Percentiles rank a stretch among this genome's conserved stretches.
Evolutionary conservation across 2,329 filamentous ascomycete genomes (phyloP).

Genomic region (Monilinia fructicola): DNA sequence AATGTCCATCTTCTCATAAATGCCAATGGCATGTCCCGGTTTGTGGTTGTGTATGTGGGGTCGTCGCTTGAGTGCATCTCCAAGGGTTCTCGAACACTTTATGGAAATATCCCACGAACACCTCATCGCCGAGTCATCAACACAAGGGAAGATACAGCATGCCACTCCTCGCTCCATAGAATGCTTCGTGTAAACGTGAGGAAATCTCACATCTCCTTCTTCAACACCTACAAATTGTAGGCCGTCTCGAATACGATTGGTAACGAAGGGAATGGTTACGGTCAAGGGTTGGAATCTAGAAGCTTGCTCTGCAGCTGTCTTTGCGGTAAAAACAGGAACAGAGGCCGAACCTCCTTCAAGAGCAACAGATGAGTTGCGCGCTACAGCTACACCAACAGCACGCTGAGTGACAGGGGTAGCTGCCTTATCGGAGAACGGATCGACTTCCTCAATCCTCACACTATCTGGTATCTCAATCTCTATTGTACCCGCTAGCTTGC

Average conservation of each 20-base stretch:
- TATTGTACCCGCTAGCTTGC: conserved; percentile 55
- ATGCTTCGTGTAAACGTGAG: conserved; percentile 87
- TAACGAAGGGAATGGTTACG: conserved; percentile 73
- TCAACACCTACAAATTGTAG: conserved; percentile 88
- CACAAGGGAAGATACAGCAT: conserved; percentile 87
- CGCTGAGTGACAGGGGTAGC: conserved; percentile 47
- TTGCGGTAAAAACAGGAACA: conserved; percentile 39
- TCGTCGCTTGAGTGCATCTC: conserved; percentile 64
- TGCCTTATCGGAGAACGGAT: conserved; percentile 51
- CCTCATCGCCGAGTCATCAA: conserved; percentile 79
- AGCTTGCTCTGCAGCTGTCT: conserved; percentile 41
- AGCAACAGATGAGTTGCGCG: conserved; percentile 35
- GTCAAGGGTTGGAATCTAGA: conserved; percentile 58
- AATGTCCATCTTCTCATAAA: conserved; percentile 25
- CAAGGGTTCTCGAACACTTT: conserved; percentile 80
- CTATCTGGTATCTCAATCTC: conserved; percentile 58
- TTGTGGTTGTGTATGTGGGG: conserved; percentile 38
- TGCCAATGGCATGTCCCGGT: conserved; percentile 4
- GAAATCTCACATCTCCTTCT: conserved; percentile 76
- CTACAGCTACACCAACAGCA: conserved; percentile 37
- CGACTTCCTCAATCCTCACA: conserved; percentile 61
- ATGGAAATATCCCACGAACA: conserved; percentile 88
- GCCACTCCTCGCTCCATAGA: conserved; percentile 75
- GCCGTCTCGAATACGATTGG: conserved; percentile 76
- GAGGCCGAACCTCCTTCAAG: conserved; percentile 42